Conservation (phyloP, 352 stramenopile genomes). For the Globisporangium apiculatum region DNA sequence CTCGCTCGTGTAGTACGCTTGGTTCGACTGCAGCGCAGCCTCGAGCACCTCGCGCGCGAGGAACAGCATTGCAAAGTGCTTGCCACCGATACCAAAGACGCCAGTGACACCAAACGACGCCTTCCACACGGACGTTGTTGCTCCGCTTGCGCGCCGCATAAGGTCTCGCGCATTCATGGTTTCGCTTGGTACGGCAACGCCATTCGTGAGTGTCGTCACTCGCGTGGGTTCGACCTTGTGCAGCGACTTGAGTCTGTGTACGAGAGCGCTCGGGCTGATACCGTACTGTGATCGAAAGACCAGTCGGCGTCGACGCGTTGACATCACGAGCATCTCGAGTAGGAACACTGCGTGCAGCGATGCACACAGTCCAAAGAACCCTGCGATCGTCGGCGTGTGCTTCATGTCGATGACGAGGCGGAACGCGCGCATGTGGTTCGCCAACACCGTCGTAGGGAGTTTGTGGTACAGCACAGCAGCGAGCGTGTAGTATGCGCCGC, state of each 20-base stretch:
- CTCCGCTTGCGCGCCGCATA: too few relatives aligned
- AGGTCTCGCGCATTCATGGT: too few relatives aligned
- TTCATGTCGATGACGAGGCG: constrained; percentile 15
- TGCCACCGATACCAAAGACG: constrained; percentile 7
- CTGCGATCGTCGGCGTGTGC: constrained; percentile 12
- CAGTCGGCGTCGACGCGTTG: constrained; percentile 2
- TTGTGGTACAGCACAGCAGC: constrained; percentile 3
- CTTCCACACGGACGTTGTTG: not conserved
- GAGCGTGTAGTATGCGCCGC: not conserved
- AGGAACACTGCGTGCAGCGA: constrained; percentile 8
- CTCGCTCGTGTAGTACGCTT: constrained; percentile 11
- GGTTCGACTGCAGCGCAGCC: constrained; percentile 10
- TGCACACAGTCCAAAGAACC: constrained; percentile 10
- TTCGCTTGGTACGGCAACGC: too few relatives aligned
- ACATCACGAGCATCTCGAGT: constrained; percentile 9
- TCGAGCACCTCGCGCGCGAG: constrained; percentile 12
- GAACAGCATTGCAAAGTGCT: constrained; percentile 10
- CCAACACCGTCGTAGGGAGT: not conserved
- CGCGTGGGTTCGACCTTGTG: too few relatives aligned
- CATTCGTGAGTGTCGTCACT: too few relatives aligned
- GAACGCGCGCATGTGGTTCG: not conserved
- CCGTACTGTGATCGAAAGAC: constrained; percentile 8
- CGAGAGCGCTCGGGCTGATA: not conserved
- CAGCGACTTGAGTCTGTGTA: too few relatives aligned
- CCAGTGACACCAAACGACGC: constrained; percentile 3